Conservation (phyloP, 441 rosid genomes). For the Rhodomyrtus psidioides region DNA sequence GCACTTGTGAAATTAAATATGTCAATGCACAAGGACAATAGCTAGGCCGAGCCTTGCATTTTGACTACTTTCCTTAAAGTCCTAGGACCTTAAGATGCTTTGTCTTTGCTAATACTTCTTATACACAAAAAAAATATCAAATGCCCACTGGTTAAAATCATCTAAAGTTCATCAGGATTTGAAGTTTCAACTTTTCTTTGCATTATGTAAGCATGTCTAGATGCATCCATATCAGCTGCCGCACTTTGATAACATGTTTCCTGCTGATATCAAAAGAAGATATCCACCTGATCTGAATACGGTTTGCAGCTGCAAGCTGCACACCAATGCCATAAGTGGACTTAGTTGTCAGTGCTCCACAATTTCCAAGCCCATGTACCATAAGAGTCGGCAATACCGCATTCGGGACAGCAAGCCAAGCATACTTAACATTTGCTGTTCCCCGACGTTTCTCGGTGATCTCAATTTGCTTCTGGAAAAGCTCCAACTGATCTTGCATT, state of each 20-base stretch:
- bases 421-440: conserved; percentile 67
- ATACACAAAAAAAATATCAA: neutral
- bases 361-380: conserved; percentile 63
- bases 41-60: neutral
- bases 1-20: neutral
- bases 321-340: conserved; percentile 66
- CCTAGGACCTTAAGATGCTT: neutral
- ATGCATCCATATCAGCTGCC: neutral
- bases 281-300: conserved; percentile 52
- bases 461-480: conserved; percentile 75
- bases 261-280: neutral
- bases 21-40: neutral
- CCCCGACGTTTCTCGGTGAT: conserved; percentile 62
- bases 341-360: conserved; percentile 42
- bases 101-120: neutral
- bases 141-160: neutral
- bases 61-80: neutral
- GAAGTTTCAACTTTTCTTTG: neutral
- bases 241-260: neutral
- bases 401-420: conserved; percentile 85
- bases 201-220: neutral
- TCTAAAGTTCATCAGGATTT: neutral
- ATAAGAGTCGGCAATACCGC: conserved; percentile 28
- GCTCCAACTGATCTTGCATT: conserved; percentile 46
- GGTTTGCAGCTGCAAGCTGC: conserved; percentile 62